Conservation (phyloP, 164 flowering plant genomes). For the Malania oleifera region DNA sequence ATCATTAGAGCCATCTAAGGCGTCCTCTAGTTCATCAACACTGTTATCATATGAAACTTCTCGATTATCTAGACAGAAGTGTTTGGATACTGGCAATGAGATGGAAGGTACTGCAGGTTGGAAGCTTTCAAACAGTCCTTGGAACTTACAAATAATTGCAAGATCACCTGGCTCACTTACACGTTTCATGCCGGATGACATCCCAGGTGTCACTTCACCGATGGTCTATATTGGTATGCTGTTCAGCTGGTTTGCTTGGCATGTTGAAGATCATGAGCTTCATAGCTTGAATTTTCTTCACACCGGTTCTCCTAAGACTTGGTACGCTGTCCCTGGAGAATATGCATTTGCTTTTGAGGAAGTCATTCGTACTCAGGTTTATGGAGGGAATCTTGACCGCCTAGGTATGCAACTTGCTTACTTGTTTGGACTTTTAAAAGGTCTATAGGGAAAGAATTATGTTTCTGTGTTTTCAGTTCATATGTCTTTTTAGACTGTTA, state of each 20-base stretch:
- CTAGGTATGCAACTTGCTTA: constrained; percentile 50
- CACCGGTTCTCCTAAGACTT: constrained; percentile 87
- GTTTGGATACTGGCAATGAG: constrained; percentile 24
- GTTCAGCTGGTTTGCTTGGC: constrained; percentile 99
- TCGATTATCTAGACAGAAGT: constrained; percentile 21
- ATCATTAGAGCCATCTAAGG: constrained; percentile 16
- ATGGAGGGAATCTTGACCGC: constrained; percentile 71
- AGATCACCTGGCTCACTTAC: constrained; percentile 94
- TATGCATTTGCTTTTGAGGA: constrained; percentile 89
- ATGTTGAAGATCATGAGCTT: constrained; percentile 99
- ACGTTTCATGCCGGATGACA: constrained; percentile 95
- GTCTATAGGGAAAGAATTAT: not conserved
- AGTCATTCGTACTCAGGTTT: constrained; percentile 61
- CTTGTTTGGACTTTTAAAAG: not conserved
- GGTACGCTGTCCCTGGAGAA: constrained; percentile 95
- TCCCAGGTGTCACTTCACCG: constrained; percentile 98
- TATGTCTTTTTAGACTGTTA: not conserved
- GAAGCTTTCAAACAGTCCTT: constrained; percentile 95
- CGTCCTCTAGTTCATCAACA: constrained; percentile 15
- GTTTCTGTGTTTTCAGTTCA: not conserved
- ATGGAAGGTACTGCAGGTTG: constrained; percentile 88
- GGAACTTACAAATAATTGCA: constrained; percentile 95
- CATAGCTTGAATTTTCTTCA: constrained; percentile 97
- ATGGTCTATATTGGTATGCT: constrained; percentile 98
- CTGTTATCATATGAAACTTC: constrained; percentile 19